Conservation (phyloP, 2,329 filamentous ascomycete species). For the Pseudocercospora macadamiae region DNA sequence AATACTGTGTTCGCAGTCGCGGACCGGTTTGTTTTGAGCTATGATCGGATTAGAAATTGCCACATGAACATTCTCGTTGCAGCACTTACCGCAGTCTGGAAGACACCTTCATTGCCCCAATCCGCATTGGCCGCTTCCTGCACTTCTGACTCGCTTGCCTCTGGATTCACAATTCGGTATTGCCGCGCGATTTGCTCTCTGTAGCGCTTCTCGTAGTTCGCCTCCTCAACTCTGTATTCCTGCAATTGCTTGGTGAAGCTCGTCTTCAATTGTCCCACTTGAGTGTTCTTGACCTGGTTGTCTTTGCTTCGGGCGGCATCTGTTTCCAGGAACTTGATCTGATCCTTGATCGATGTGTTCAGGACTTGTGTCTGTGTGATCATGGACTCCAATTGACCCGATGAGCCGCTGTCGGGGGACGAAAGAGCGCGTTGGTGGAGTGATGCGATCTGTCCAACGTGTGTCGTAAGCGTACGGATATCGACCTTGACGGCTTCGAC, state of each 20-base stretch:
- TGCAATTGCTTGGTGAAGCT: conserved; percentile 73
- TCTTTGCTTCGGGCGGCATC: conserved; percentile 68
- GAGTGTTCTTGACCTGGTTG: conserved; percentile 69
- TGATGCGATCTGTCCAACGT: conserved; percentile 68
- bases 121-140: conserved; percentile 69
- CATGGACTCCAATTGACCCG: conserved; percentile 65
- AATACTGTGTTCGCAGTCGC: conserved; percentile 74
- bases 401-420: conserved; percentile 60
- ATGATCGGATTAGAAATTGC: too few relatives aligned
- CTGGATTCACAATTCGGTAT: conserved; percentile 71
- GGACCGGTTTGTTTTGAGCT: conserved; percentile 75
- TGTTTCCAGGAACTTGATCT: conserved; percentile 75
- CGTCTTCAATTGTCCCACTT: conserved; percentile 69
- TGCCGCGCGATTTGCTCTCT: conserved; percentile 78
- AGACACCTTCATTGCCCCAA: conserved; percentile 78
- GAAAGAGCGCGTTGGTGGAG: conserved; percentile 73
- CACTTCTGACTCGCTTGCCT: conserved; percentile 75
- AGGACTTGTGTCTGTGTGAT: conserved; percentile 71
- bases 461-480: conserved; percentile 67
- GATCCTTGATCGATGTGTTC: conserved; percentile 76
- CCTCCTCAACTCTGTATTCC: conserved; percentile 72
- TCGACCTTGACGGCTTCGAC: conserved; percentile 68
- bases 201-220: conserved; percentile 70
- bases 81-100: conserved; percentile 73
- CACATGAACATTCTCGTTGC: background rate